These are phyloP conservation scores for Nyssa sinensis DNA, from an alignment of 148 eudicot species.

Conservation along the genomic window DNA sequence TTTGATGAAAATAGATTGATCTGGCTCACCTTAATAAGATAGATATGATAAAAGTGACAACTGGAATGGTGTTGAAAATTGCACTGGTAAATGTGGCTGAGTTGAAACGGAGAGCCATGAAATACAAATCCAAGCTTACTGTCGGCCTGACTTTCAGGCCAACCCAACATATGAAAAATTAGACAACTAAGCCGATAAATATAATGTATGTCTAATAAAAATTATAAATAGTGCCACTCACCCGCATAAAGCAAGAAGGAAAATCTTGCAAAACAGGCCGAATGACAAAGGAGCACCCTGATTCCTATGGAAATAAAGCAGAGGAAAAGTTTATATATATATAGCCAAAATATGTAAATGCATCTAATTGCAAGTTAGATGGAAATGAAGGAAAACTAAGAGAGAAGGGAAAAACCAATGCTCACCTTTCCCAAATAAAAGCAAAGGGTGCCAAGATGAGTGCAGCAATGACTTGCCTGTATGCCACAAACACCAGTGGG, in stretches of 20 bases:
- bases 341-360: no score
- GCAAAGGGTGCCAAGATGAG: not conserved
- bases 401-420: not conserved
- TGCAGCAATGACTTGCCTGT: not conserved
- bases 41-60: not conserved
- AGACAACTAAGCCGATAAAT: not conserved
- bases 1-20: not conserved
- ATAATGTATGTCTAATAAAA: not conserved
- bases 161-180: not conserved
- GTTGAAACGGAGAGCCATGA: not conserved
- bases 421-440: not conserved
- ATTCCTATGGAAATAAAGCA: not conserved
- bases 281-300: not conserved
- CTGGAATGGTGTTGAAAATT: not conserved
- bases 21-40: not conserved
- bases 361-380: not conserved
- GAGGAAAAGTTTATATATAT: no score
- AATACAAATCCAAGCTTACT: not conserved
- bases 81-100: not conserved
- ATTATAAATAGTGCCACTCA: no score
- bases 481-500: not conserved
- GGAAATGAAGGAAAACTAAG: no score
- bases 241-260: not conserved
- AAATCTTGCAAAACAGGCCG: not conserved
- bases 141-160: not conserved